Base-by-base conservation (phyloP, 2,329 filamentous ascomycete genomes). In the Colletotrichum chrysophilum region DNA sequence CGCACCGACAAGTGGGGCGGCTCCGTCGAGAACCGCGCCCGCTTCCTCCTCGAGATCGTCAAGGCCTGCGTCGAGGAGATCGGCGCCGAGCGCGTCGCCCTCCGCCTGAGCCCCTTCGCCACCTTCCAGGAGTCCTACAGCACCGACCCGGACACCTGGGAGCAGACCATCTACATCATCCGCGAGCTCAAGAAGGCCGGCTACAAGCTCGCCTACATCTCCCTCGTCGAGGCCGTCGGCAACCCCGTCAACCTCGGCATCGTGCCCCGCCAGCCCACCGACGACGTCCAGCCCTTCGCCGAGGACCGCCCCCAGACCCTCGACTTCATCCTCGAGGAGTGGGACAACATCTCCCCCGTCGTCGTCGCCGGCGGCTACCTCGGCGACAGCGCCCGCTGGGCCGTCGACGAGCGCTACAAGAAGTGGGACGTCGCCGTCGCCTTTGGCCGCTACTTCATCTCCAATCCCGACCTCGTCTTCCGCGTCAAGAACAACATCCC, bases 1-100 rank as follows among this genome's bases (percentile, higher is more conserved):
- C 82, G 88, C 43, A 88, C 85, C 12, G 88, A 89, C 78, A 78
- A 85, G 56, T 91, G 90, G 30, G 90, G 90, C 4, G 90, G 90
- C 0, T 86, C 83, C 26, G 82, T 91, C 10, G 86, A 89, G 71
- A 91, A 91, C 75, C 83, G 90, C 4, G 87, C 87, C n/a, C 85
- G 89, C 4, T 81, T 92, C 26, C 80, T 88, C n/a, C 67, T 87
- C n/a, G 89, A 92, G 60, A 84, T 91, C 24, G 80, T 88, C 3
- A 80, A 86, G 56, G 83, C 84, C 5, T 78, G 87, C 1, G 81
- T 84, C 3, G 79, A 81, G 0, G 86, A 85, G 18, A 82, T 85
- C 26, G 67, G 71, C 38, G 85, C 85, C 2, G 74, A 78, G 21
- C 80, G 78, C 6, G 86, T 85, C 81, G 85, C 85, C 16, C 78